Conservation (phyloP, 768 basidiomycete species). For the Leucogyrophana mollusca region DNA sequence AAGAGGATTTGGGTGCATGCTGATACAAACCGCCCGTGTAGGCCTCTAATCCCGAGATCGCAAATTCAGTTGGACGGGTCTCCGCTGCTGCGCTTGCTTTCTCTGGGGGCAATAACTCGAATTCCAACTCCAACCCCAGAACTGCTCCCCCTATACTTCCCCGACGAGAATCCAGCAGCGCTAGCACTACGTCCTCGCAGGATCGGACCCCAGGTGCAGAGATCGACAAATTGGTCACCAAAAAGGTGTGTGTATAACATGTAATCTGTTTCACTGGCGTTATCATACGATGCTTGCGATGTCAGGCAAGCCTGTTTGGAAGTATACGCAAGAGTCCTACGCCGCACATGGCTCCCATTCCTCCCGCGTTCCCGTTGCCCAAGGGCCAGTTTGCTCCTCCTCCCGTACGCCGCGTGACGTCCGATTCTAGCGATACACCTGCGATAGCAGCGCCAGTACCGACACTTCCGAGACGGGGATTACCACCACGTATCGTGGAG, state of each 20-base stretch:
- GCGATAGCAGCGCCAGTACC: conserved; percentile 3
- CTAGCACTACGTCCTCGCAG: conserved; percentile 25
- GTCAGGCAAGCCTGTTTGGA: conserved; percentile 19
- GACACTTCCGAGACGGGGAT: no score
- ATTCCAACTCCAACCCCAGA: background rate
- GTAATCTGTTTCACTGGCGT: conserved; percentile 24
- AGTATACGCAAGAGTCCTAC: conserved; percentile 31
- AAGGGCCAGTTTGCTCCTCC: conserved; percentile 53
- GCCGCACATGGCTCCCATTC: conserved; percentile 38
- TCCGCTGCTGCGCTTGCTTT: conserved; percentile 56
- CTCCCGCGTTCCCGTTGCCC: conserved; percentile 39
- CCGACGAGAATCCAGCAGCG: conserved; percentile 9
- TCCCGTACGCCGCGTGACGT: conserved; percentile 39
- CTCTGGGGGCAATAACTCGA: conserved; percentile 10
- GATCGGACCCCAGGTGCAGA: conserved; percentile 15
- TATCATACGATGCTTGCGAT: background rate
- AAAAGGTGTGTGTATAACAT: conserved; percentile 25
- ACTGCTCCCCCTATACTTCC: conserved; percentile 16
- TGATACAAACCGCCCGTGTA: conserved; percentile 10
- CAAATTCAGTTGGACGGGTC: conserved; percentile 48
- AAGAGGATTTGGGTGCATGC: conserved; percentile 1
- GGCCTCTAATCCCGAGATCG: conserved; percentile 40
- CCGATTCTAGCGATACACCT: conserved; percentile 26
- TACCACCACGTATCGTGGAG: conserved; percentile 4
- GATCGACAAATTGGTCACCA: conserved; percentile 25